Evolutionary conservation across 2,329 filamentous ascomycete genomes (phyloP).

Genomic region (Aureobasidium sp.): DNA sequence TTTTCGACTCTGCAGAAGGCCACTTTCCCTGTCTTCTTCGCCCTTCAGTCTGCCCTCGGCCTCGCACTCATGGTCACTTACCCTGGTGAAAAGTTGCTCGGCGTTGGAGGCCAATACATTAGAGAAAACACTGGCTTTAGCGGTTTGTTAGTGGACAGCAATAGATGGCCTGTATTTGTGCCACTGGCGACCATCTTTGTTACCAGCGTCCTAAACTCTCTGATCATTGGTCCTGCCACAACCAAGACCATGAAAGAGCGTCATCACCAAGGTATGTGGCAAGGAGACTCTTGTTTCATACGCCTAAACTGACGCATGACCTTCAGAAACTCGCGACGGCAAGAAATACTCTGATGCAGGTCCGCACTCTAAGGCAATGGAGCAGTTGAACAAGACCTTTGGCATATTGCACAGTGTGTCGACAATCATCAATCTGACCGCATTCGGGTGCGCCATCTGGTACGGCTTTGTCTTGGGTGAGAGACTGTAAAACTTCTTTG

Average conservation of each 20-base stretch:
- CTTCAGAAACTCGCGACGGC: constrained; percentile 70
- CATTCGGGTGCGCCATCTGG: constrained; percentile 60
- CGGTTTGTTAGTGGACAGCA: constrained; percentile 50
- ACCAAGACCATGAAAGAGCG: constrained; percentile 66
- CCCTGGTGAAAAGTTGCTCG: constrained; percentile 49
- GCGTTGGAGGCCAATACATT: constrained; percentile 20
- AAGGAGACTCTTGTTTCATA: not conserved
- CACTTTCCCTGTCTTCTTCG: constrained; percentile 85
- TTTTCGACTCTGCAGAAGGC: constrained; percentile 75
- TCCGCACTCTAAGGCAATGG: constrained; percentile 81
- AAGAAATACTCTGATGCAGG: constrained; percentile 76
- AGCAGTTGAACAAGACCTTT: constrained; percentile 70
- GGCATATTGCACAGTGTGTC: constrained; percentile 73
- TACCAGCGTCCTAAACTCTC: constrained; percentile 64
- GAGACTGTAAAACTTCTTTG: constrained; percentile 38
- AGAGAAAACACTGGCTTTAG: constrained; percentile 24
- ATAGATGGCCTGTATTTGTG: constrained; percentile 57
- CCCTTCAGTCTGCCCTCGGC: constrained; percentile 70
- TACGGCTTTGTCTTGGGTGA: constrained; percentile 73
- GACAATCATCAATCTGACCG: constrained; percentile 68
- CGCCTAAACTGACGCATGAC: not conserved
- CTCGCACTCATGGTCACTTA: constrained; percentile 70
- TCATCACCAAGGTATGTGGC: constrained; percentile 66
- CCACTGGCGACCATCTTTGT: constrained; percentile 64
- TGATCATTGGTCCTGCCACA: constrained; percentile 67